Conservation (phyloP, 225 moss, liverwort and hornwort species). For the Thuidium tamariscinum region DNA sequence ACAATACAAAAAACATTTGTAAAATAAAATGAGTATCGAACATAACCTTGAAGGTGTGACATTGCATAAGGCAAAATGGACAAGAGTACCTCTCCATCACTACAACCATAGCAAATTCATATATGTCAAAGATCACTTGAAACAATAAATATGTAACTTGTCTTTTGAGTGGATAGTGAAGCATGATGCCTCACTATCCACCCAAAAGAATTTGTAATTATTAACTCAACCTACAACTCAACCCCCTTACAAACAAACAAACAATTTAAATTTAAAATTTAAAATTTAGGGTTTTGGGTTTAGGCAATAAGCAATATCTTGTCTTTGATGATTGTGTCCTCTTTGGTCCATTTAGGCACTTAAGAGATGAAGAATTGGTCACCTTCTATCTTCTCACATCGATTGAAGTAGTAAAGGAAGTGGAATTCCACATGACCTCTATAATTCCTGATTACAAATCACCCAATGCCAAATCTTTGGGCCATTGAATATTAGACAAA, state of each 20-base stretch:
- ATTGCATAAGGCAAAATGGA: background rate
- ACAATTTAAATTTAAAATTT: too few relatives aligned
- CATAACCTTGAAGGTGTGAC: background rate
- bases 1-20: background rate
- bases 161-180: too few relatives aligned
- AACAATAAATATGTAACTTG: background rate
- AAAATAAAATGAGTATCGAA: background rate
- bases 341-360: background rate
- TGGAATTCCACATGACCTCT: background rate
- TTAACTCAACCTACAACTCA: too few relatives aligned
- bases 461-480: background rate
- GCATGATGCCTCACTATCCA: too few relatives aligned
- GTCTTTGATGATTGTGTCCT: background rate
- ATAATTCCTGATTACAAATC: background rate
- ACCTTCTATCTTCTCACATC: background rate
- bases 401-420: conserved; percentile 2
- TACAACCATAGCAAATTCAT: background rate
- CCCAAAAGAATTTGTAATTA: too few relatives aligned
- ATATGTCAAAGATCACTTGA: background rate
- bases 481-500: background rate
- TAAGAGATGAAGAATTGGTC: background rate
- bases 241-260: too few relatives aligned
- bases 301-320: background rate
- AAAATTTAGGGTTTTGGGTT: too few relatives aligned
- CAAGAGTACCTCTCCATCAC: background rate